Conservation (phyloP, 768 basidiomycete genomes). For the Mycena pura region DNA sequence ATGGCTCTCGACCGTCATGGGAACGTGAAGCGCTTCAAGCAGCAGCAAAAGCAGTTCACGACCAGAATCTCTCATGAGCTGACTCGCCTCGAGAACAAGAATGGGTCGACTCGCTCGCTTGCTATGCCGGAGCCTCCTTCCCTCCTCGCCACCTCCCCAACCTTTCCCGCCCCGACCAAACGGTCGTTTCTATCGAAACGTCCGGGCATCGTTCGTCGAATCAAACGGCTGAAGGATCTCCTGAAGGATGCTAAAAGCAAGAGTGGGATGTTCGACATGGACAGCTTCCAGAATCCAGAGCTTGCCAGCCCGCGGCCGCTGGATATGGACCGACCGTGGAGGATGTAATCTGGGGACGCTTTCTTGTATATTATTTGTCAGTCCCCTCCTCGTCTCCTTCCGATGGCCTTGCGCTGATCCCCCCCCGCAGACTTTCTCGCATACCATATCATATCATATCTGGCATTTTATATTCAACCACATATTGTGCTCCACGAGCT, state of each 20-base stretch:
- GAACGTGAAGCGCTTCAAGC: background rate
- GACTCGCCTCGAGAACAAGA: background rate
- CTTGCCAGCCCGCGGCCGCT: conserved; percentile 19
- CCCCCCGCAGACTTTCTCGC: too few species aligned
- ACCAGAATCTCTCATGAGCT: background rate
- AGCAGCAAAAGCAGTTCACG: background rate
- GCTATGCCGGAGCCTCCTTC: background rate
- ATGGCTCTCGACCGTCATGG: conserved; percentile 3
- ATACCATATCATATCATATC: background rate
- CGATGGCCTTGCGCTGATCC: background rate
- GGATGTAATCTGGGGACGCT: too few species aligned
- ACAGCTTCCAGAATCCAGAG: conserved; percentile 22
- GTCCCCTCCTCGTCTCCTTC: too few species aligned
- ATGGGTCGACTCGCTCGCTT: background rate
- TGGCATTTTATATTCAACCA: background rate
- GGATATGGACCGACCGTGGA: conserved; percentile 15
- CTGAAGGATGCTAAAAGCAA: background rate
- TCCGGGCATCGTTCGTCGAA: background rate
- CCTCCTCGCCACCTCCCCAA: background rate
- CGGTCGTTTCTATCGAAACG: background rate
- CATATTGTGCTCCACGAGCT: background rate
- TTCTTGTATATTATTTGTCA: too few species aligned
- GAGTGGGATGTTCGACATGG: background rate
- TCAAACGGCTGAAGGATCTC: background rate
- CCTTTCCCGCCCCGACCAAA: background rate